A percentile compares a stretch with the other conserved stretches of the same genome.
Conservation (phyloP, 345 rosid genomes). For the Camelina neglecta region DNA sequence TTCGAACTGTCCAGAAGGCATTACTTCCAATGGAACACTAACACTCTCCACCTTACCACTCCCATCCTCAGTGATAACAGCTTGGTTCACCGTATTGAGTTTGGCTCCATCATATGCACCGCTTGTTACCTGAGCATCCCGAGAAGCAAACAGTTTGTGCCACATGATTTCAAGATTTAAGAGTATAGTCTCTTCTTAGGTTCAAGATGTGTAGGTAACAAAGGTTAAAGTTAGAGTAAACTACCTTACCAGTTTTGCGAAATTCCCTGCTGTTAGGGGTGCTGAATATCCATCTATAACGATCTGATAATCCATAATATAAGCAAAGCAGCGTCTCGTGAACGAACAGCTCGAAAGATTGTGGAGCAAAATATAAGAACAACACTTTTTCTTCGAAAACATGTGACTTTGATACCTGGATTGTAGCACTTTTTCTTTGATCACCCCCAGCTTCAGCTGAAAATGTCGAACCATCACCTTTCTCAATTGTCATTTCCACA, state of each 20-base stretch:
- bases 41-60: constrained; percentile 56
- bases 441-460: constrained; percentile 83
- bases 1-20: constrained; percentile 93
- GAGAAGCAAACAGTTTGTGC: constrained; percentile 11
- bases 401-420: constrained; percentile 59
- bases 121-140: constrained; percentile 56
- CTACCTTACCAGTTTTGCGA: constrained; percentile 97
- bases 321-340: constrained; percentile 2
- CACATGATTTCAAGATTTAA: constrained; percentile 11
- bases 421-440: constrained; percentile 64
- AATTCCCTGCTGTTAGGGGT: constrained; percentile 86
- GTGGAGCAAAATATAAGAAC: neutral
- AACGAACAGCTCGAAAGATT: neutral
- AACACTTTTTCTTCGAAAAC: neutral
- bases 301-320: constrained; percentile 52
- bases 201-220: constrained; percentile 31
- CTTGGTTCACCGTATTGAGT: constrained; percentile 70
- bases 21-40: constrained; percentile 82
- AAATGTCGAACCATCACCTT: constrained; percentile 81
- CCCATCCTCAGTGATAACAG: constrained; percentile 65
- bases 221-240: constrained; percentile 49
- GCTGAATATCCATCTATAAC: constrained; percentile 91
- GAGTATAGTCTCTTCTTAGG: constrained; percentile 1
- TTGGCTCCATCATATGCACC: constrained; percentile 82
- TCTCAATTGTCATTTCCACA: constrained; percentile 79